Evolutionary conservation across 202 grass and related monocot genomes (phyloP), one percentile per base, ranked within the genome.

Genomic region (Carex sylvatica): DNA sequence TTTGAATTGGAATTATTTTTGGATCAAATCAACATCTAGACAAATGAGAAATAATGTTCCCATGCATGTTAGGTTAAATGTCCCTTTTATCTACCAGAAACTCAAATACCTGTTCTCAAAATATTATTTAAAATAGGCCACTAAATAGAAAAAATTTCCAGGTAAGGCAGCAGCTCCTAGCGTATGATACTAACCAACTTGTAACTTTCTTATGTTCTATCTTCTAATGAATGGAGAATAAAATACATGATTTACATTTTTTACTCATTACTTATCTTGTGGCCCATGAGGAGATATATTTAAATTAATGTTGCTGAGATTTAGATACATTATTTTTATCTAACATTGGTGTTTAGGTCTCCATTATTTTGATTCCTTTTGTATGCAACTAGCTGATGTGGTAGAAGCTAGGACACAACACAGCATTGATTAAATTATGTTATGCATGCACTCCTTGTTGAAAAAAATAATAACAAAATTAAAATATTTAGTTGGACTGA

Each of bases 41-140:
- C 18, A 42, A 30, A 66, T 12, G 0, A 33, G 7, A 30, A 26
- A 54, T 15, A 54, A 54, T 75, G 6, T 68, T 53, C 7, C 24
- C 23, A 54, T 53, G 13, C 13, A 33, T 11, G 49, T 75, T 76
- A 56, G 72, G 72, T 76, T 58, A 33, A 76, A 56, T 76, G 72
- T 76, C 72, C 72, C 72, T 35, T 55, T 69, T 56, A 33, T 75
- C 23, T 18, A 75, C 19, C 47, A 75, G 26, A 26, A 56, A 75
- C 23, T 35, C 13, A 14, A 33, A 56, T 2, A 23, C 1, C 3
- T 56, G 14, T 18, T 9, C 23, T 76, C 1, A 76, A 54, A 35
- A 30, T 35, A 33, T 33, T 16, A 76, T 76, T 76, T 54, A 31
- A 23, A 30, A 28, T 55, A 18, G 10, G 26, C 18, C 7, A n/a